Evolutionary conservation across 139 green algal species (phyloP).

Genomic region (Volvox africanus): DNA sequence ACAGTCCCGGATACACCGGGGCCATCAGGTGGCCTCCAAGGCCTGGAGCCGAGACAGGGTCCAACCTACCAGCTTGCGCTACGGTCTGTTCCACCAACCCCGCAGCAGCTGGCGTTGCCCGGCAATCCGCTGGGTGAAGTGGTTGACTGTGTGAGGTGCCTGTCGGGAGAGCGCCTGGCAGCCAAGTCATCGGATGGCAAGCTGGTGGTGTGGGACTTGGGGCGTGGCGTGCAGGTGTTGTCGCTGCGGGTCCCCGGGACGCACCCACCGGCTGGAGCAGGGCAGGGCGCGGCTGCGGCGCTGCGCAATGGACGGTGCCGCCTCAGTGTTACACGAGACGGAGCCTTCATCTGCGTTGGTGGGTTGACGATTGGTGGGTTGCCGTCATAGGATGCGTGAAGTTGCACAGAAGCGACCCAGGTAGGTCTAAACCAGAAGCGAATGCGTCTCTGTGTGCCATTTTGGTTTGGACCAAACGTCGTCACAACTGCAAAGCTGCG

Average conservation of each 20-base stretch:
- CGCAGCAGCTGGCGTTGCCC: not conserved
- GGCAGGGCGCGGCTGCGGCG: not conserved
- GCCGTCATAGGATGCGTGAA: no score
- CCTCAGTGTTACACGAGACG: conserved; percentile 30
- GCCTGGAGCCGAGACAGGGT: no score
- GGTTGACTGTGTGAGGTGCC: conserved; percentile 30
- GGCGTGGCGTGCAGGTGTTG: not conserved
- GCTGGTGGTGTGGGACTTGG: conserved; percentile 66
- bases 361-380: not conserved
- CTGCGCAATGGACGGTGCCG: not conserved
- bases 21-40: not conserved
- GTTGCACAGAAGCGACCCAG: no score
- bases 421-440: no score
- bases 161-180: conserved; percentile 50
- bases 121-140: not conserved
- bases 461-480: no score
- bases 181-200: conserved; percentile 72
- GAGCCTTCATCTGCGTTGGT: conserved; percentile 29
- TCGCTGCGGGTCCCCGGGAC: conserved; percentile 31
- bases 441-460: no score
- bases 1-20: not conserved
- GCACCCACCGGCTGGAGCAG: not conserved
- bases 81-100: not conserved
- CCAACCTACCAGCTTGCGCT: not conserved
- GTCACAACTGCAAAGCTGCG: no score